These are phyloP conservation scores for Hericium rajendrae DNA, from an alignment of 768 basidiomycete species.

Conservation along the genomic window DNA sequence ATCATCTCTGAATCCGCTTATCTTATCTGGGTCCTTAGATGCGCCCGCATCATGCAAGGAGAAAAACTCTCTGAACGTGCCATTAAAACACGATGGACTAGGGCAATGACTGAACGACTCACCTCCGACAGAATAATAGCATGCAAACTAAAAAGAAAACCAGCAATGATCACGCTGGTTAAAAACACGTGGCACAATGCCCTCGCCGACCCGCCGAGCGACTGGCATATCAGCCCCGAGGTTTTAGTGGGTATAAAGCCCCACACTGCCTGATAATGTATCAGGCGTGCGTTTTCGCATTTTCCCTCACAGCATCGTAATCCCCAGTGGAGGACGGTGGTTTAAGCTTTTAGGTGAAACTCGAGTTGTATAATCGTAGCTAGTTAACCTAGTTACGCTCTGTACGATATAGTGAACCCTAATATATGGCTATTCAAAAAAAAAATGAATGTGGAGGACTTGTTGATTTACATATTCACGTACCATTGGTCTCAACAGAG, in stretches of 20 bases:
- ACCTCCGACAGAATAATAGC: background rate
- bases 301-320: too few species aligned
- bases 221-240: background rate
- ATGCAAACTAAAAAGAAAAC: background rate
- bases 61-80: background rate
- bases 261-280: background rate
- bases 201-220: background rate
- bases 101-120: background rate
- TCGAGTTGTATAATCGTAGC: too few species aligned
- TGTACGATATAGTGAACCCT: too few species aligned
- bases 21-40: conserved; percentile 3
- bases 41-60: background rate
- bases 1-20: background rate
- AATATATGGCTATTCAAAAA: too few species aligned
- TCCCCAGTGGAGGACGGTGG: too few species aligned
- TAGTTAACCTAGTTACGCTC: too few species aligned
- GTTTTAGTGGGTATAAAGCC: background rate
- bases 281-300: too few species aligned
- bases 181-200: background rate
- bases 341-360: too few species aligned
- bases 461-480: too few species aligned
- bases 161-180: background rate
- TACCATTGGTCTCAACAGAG: too few species aligned
- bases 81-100: background rate
- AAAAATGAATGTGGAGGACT: too few species aligned